Evolutionary conservation across 495 filamentous ascomycete species (phyloP).

Genomic region (Penicillium subrubescens): DNA sequence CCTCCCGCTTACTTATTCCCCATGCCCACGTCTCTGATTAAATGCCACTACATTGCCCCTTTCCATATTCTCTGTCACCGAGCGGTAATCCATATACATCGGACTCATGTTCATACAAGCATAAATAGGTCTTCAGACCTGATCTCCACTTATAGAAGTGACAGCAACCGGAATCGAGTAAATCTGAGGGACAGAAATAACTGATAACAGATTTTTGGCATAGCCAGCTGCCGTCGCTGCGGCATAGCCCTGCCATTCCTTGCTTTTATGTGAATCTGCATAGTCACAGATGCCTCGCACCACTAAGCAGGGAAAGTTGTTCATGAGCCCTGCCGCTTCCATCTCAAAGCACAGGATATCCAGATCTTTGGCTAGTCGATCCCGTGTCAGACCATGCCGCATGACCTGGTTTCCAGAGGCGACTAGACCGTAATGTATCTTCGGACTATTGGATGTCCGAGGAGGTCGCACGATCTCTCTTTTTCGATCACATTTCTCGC

Average conservation of each 20-base stretch:
- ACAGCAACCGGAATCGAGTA: not conserved
- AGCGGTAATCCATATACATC: no score
- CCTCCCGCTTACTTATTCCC: no score
- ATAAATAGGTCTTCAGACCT: no score
- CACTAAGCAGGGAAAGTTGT: conserved; percentile 9
- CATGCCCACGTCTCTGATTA: no score
- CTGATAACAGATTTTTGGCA: not conserved
- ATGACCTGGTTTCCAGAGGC: not conserved
- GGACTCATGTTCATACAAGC: no score
- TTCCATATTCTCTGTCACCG: no score
- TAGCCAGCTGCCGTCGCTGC: not conserved
- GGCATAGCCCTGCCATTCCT: conserved; percentile 2
- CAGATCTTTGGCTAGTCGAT: not conserved
- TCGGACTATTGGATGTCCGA: not conserved
- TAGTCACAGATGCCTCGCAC: conserved; percentile 14
- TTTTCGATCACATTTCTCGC: not conserved
- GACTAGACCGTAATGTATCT: not conserved
- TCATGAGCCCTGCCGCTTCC: not conserved
- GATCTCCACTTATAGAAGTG: no score
- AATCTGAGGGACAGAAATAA: not conserved
- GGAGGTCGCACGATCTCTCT: not conserved
- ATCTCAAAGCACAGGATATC: not conserved
- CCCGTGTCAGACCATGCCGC: not conserved
- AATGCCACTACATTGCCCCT: no score
- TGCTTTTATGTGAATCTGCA: conserved; percentile 13